Percentiles rank a stretch among this genome's conserved stretches.
Evolutionary conservation across 2,329 filamentous ascomycete species (phyloP).

Genomic region (Lojkania enalia): DNA sequence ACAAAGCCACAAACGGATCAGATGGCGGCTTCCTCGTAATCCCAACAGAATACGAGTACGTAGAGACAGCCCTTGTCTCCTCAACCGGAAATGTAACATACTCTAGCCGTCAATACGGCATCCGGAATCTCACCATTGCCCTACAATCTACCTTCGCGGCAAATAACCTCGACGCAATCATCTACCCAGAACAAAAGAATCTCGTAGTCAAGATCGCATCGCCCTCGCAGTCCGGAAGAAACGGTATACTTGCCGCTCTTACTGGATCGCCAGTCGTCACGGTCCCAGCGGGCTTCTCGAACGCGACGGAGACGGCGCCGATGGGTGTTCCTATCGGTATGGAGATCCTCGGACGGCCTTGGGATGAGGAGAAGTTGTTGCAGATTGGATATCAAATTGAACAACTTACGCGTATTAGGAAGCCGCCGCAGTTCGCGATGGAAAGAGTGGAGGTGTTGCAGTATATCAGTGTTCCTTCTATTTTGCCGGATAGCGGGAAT

Average conservation of each 20-base stretch:
- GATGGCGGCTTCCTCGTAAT: conserved; percentile 61
- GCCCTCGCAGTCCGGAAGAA: conserved; percentile 62
- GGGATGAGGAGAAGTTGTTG: conserved; percentile 59
- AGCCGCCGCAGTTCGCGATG: conserved; percentile 52
- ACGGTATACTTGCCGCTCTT: conserved; percentile 59
- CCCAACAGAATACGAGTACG: conserved; percentile 60
- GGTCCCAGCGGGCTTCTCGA: conserved; percentile 59
- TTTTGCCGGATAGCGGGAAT: conserved; percentile 49
- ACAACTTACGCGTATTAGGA: conserved; percentile 51
- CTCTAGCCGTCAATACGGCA: conserved; percentile 49
- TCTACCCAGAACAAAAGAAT: conserved; percentile 68
- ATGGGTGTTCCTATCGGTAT: conserved; percentile 65
- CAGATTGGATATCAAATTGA: conserved; percentile 58
- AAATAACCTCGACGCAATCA: conserved; percentile 59
- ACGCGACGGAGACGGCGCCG: conserved; percentile 53
- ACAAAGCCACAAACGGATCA: conserved; percentile 33
- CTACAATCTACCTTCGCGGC: conserved; percentile 56
- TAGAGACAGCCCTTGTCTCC: conserved; percentile 55
- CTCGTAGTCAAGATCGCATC: conserved; percentile 63
- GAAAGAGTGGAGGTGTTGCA: conserved; percentile 42
- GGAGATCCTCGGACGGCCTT: conserved; percentile 63
- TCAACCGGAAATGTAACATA: conserved; percentile 59
- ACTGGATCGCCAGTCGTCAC: conserved; percentile 59
- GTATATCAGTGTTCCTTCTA: conserved; percentile 50
- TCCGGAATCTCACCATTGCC: conserved; percentile 56